Percentiles rank a stretch among this genome's conserved stretches.
Evolutionary conservation across 2,329 filamentous ascomycete genomes (phyloP).

Genomic region (Trichoderma oligosporum): DNA sequence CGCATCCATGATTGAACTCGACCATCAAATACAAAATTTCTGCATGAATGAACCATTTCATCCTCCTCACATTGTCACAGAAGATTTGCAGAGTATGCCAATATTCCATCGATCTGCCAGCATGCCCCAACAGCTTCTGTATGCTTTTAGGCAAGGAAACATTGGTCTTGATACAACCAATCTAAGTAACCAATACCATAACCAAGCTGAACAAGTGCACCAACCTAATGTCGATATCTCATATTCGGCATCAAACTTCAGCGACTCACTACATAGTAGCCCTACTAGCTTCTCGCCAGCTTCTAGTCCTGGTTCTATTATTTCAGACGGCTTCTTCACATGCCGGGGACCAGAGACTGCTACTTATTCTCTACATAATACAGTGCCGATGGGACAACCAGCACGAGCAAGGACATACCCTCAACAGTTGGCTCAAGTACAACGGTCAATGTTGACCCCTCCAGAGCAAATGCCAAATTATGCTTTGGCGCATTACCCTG

Average conservation of each 20-base stretch:
- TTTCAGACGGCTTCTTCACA: constrained; percentile 55
- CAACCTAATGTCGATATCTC: constrained; percentile 48
- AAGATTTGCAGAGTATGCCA: constrained; percentile 44
- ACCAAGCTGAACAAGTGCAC: constrained; percentile 46
- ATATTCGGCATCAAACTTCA: constrained; percentile 46
- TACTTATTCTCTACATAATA: constrained; percentile 41
- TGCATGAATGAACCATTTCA: constrained; percentile 39
- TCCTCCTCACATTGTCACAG: constrained; percentile 47
- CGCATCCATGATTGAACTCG: constrained; percentile 54
- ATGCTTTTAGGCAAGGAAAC: constrained; percentile 59
- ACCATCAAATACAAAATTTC: constrained; percentile 47
- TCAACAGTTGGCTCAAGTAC: constrained; percentile 43
- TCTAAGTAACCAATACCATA: constrained; percentile 49
- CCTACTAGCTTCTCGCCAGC: constrained; percentile 56
- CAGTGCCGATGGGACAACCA: constrained; percentile 46
- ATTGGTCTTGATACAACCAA: constrained; percentile 61
- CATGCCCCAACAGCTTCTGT: constrained; percentile 45
- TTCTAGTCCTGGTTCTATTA: constrained; percentile 51
- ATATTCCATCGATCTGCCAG: constrained; percentile 49
- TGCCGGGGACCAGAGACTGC: too few species aligned
- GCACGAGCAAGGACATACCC: constrained; percentile 20
- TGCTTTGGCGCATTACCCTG: constrained; percentile 34
- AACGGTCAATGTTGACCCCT: constrained; percentile 37
- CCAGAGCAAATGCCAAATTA: constrained; percentile 28
- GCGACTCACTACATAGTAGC: constrained; percentile 54